Evolutionary conservation across 2,329 filamentous ascomycete species (phyloP), one percentile per base, ranked within the genome.

Genomic region (Alternaria consortialis): DNA sequence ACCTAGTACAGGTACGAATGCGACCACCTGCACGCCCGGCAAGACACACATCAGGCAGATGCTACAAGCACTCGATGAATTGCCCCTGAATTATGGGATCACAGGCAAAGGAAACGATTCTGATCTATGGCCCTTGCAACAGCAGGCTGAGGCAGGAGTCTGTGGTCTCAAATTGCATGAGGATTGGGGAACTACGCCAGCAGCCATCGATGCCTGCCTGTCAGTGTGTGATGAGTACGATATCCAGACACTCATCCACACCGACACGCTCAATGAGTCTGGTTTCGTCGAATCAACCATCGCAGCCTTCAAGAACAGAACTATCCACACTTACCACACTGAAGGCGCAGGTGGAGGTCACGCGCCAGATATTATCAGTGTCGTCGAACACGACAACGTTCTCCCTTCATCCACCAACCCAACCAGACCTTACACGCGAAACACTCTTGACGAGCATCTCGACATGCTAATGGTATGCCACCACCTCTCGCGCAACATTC

Each of bases 381-480:
- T 97, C 1, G 94, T 97, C 11, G 93, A 96, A 78, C 90, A 94
- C 72, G 80, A 87, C 48, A 95, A 98, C 74, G 93, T 98, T 2
- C 86, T 98, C 1, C 94, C 94, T 0, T 93, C 90, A 5, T 94
- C 90, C 47, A 98, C 94, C 0, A 98, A 97, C 77, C 94, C 94
- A 0, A 98, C 94, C 1, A 85, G 94, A 2, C 94, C 94, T 0
- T 97, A 89, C 79, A 98, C 94, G 2, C 84, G 86, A 67, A 97
- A 98, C 82, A 98, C 94, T 0, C 86, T 98, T 0, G 94, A 97
- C 74, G 94, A 98, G 80, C 94, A 98, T 80, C 87, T 97, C 13
- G 94, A 98, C 81, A 98, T 98, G 94, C 83, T 97, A 47, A 97
- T 97, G 94, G 93, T 97, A 37, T 98, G 94, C 83, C 94, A 98